Base-by-base conservation (phyloP, 306 rosid genomes). In the Neltuma alba region DNA sequence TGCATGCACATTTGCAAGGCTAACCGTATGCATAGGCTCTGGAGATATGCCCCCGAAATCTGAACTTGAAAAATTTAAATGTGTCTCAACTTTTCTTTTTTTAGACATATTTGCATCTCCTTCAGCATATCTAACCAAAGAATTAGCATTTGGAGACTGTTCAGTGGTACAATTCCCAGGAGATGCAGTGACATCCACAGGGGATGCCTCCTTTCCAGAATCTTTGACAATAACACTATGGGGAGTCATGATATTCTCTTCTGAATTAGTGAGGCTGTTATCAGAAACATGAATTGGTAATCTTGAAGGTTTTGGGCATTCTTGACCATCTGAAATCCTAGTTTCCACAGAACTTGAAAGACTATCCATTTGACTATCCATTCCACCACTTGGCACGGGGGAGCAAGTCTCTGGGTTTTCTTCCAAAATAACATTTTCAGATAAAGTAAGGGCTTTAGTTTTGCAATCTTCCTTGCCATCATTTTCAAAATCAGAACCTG, bases 81-180 rank as follows among this genome's bases (percentile, higher is more conserved):
- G 84, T 72, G 88, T 83, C 74, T 61, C 70, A 62, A 25, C 78
- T 78, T 79, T 77, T 76, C 85, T 85, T 86, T 76, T 85, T 78
- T 84, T 82, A 54, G 72, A 79, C 82, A 23, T 41, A 72, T 50
- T 71, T 66, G 82, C 44, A 62, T 70, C 85, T 80, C 79, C 89
- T 75, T 78, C 77, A 41, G 75, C 80, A 76, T 76, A 83, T 64
- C 77, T 84, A 77, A 63, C 81, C 36, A 87, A 83, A 70, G 47
- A 68, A 76, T 79, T 70, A 72, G 65, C 55, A 64, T 60, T 79
- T 73, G 80, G 76, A 81, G 81, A 76, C n/a, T 37, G 72, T 74
- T 81, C 84, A 9, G 21, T 13, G 70, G 75, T 81, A 82, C 81
- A 81, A 79, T 78, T 79, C 82, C 77, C 91, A 81, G 76, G 80